Evolutionary conservation across 78 protist species (phyloP).

Genomic region (Speleostelium caveatum): DNA sequence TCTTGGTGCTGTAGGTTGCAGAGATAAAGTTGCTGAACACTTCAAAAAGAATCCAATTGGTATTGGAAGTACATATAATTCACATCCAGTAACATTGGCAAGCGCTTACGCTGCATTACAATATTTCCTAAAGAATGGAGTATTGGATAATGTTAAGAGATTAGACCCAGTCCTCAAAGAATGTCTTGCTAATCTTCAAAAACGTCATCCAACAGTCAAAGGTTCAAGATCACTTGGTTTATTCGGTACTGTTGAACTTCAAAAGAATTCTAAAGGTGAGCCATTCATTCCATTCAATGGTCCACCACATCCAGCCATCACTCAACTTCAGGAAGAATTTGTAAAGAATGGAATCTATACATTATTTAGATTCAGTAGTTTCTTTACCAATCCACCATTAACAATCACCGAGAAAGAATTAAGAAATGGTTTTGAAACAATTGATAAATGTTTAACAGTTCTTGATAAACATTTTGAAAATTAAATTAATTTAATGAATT

Average conservation of each 20-base stretch:
- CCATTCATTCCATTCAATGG: conserved; percentile 60
- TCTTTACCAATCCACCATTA: conserved; percentile 80
- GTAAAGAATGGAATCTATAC: conserved; percentile 64
- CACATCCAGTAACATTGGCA: conserved; percentile 86
- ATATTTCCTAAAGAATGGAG: conserved; percentile 55
- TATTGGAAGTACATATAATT: conserved; percentile 80
- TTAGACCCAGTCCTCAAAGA: conserved; percentile 71
- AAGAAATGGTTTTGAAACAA: conserved; percentile 57
- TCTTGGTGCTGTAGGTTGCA: conserved; percentile 76
- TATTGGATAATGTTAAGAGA: conserved; percentile 49
- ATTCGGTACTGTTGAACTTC: conserved; percentile 80
- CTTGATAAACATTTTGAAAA: conserved; percentile 80
- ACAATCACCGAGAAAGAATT: conserved; percentile 73
- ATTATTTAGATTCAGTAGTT: conserved; percentile 49
- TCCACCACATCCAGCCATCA: conserved; percentile 78
- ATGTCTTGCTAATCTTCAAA: conserved; percentile 28
- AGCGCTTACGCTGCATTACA: conserved; percentile 79
- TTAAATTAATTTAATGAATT: too few species aligned
- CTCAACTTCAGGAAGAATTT: conserved; percentile 38
- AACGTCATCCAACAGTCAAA: conserved; percentile 60
- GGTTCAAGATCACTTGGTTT: conserved; percentile 65
- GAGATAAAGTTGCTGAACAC: conserved; percentile 55
- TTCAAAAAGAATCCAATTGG: conserved; percentile 67
- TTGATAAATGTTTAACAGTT: conserved; percentile 53
- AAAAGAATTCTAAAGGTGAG: conserved; percentile 70